Evolutionary conservation across 2,329 filamentous ascomycete species (phyloP), one percentile per base, ranked within the genome.

Genomic region (Neonectria neomacrospora): DNA sequence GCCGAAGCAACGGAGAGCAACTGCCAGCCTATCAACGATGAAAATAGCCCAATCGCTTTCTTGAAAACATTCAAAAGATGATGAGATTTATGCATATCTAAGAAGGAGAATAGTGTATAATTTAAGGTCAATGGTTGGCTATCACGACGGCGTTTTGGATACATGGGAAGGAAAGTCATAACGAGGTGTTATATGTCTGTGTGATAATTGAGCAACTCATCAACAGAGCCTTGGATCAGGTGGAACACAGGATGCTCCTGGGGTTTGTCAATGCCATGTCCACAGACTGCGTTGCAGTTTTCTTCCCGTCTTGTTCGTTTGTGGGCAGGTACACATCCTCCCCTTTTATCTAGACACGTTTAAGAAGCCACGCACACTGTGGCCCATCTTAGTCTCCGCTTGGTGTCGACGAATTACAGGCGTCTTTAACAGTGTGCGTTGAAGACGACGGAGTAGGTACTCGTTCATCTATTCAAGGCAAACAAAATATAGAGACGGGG

Each of bases 11-110:
- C 20, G 71, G 67, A 45, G 79, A 81, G 59, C 79, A 80, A 53
- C 63, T 81, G 14, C 79, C 79, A 16, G 79, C 79, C 20, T 81
- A 81, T 61, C 75, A 78, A 65, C 77, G 77, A 66, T 81, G 67
- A 80, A 60, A 39, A 41, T 20, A 20, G n/a, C n/a, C 20, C 39
- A 26, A n/a, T 32, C 22, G 22, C 8, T 58, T 51, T 30, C 16
- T 54, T 54, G 39, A 50, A 64, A 67, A 51, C 47, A 58, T 59
- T 47, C 59, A 50, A n/a, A 37, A n/a, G 32, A 52, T 52, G 52
- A 64, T 45, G 52, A 32, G 18, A 48, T 26, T 20, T 41, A 3
- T 10, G 62, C 39, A 54, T 47, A 54, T 62, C 57, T 51, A 41
- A 67, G 51, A 54, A 64, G 45, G 58, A 51, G 42, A 54, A 51